phyloP scores from a whole-genome alignment of 805 yeast species.

The Sugiyamaella qingdaonensis region DNA sequence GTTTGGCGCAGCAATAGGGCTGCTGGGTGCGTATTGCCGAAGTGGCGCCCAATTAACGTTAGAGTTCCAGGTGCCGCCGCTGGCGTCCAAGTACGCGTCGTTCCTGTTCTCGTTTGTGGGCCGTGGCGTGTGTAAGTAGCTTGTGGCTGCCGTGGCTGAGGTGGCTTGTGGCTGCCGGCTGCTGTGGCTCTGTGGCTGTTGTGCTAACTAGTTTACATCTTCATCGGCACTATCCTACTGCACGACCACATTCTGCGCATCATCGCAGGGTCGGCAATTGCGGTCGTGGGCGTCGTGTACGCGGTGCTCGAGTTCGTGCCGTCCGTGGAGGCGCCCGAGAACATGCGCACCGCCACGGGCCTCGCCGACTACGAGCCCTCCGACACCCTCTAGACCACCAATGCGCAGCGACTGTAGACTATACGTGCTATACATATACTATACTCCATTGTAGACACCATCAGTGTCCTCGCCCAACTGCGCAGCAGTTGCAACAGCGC shows the following conservation, averaged over 20 bases:
- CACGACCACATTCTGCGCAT: slow-evolving; percentile 53
- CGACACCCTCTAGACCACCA: slow-evolving; percentile 25
- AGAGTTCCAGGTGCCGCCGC: slow-evolving; percentile 50
- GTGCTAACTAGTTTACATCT: slow-evolving; percentile 41
- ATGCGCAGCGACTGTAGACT: background rate
- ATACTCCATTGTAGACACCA: too few species aligned
- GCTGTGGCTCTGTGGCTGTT: too few species aligned
- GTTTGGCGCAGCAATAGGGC: slow-evolving; percentile 30
- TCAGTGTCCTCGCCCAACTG: too few species aligned
- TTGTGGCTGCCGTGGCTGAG: background rate
- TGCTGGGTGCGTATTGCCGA: slow-evolving; percentile 17
- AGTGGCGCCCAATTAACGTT: background rate
- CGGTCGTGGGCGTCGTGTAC: slow-evolving; percentile 56
- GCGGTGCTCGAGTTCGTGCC: slow-evolving; percentile 66
- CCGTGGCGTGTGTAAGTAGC: slow-evolving; percentile 57
- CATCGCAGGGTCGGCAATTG: slow-evolving; percentile 55
- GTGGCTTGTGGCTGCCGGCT: too few species aligned
- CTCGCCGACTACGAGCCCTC: slow-evolving; percentile 35
- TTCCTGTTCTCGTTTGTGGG: slow-evolving; percentile 66
- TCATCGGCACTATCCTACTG: slow-evolving; percentile 47
- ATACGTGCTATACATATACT: too few species aligned
- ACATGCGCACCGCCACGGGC: slow-evolving; percentile 46
- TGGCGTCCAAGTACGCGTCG: slow-evolving; percentile 45
- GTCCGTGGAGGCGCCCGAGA: slow-evolving; percentile 72
- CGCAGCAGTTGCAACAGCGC: too few species aligned